These are phyloP conservation scores for Cucurbita maxima DNA, from an alignment of 306 rosid genomes.

Conservation along the genomic window DNA sequence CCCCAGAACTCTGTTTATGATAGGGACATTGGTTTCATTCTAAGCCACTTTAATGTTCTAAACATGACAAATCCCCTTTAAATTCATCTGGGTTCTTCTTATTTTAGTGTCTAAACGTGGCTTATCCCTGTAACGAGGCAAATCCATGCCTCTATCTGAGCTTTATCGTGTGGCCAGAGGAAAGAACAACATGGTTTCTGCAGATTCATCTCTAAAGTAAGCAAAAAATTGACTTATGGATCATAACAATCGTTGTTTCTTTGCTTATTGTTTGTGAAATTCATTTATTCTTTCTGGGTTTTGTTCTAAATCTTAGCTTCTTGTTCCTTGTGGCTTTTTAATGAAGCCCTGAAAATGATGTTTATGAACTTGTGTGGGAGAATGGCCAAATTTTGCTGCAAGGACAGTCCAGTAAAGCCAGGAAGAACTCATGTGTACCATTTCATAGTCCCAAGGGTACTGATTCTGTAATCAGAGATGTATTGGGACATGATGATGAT, in stretches of 20 bases:
- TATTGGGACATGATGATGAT: slow-evolving; percentile 38
- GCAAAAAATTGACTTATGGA: neutral
- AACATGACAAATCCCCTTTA: neutral
- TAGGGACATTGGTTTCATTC: neutral
- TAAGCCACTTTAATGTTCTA: neutral
- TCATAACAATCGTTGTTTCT: slow-evolving; percentile 1
- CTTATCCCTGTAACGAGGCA: slow-evolving; percentile 2
- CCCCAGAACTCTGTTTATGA: neutral
- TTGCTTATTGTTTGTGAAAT: slow-evolving; percentile 9
- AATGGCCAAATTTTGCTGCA: slow-evolving; percentile 72
- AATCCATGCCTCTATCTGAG: slow-evolving; percentile 74
- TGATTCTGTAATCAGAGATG: slow-evolving; percentile 39
- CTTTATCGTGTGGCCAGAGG: slow-evolving; percentile 51
- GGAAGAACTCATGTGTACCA: slow-evolving; percentile 53
- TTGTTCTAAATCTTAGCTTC: neutral
- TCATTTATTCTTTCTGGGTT: neutral
- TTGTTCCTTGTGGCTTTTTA: slow-evolving; percentile 14
- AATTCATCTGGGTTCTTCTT: neutral
- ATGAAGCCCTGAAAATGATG: slow-evolving; percentile 58
- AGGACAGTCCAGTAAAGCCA: slow-evolving; percentile 59
- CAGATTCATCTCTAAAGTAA: slow-evolving; percentile 49
- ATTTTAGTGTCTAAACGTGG: slow-evolving; percentile 12
- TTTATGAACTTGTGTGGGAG: slow-evolving; percentile 82
- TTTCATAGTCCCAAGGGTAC: slow-evolving; percentile 35
- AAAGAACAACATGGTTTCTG: slow-evolving; percentile 19